Conservation (phyloP, 1,284 basidiomycete species). For the Melampsora larici-populina region DNA sequence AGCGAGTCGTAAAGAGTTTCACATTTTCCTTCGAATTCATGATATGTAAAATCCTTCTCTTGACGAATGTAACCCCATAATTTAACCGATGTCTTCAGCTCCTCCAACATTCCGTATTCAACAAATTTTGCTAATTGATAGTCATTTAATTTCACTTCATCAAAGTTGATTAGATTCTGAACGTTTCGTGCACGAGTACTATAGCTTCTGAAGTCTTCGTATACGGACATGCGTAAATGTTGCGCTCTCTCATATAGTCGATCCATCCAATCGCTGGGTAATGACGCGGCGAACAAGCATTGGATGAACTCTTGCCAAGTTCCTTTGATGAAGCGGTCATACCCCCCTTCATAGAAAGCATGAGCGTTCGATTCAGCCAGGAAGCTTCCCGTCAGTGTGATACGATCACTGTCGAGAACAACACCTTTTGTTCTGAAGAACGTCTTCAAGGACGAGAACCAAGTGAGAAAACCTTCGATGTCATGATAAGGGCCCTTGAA, state of each 20-base stretch:
- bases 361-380: constrained; percentile 1
- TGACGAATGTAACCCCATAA: not conserved
- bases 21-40: not conserved
- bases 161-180: constrained; percentile 13
- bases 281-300: not conserved
- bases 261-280: not conserved
- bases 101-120: not conserved
- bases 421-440: constrained; percentile 3
- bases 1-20: not conserved
- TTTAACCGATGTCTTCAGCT: not conserved
- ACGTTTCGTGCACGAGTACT: not conserved
- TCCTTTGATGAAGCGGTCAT: not conserved
- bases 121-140: not conserved
- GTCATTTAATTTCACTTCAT: not conserved
- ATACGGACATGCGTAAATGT: not conserved
- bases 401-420: not conserved
- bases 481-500: not conserved
- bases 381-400: not conserved
- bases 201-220: not conserved
- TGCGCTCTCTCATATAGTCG: not conserved
- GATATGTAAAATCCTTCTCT: not conserved
- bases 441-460: not conserved
- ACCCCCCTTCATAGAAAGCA: not conserved
- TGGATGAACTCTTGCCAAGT: not conserved
- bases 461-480: constrained; percentile 2